Base-by-base conservation (phyloP, 1,284 basidiomycete genomes). In the Boletus semigastroideus region DNA sequence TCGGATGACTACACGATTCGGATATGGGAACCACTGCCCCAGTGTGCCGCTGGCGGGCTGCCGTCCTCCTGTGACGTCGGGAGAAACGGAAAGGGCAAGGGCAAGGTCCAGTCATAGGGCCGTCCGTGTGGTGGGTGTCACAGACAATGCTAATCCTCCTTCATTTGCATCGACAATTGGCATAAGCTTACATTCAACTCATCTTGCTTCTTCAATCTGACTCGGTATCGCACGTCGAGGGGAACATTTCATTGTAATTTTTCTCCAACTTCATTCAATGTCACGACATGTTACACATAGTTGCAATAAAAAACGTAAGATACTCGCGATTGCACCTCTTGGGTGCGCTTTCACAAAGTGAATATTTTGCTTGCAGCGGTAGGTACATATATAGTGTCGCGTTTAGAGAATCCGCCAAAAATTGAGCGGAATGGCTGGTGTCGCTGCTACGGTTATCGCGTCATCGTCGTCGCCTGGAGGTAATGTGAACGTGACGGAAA, bases 1-100 rank as follows among this genome's bases (percentile, higher is more conserved):
- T 92, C 91, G 45, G 93, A 96, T 68, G 93, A 96, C 71, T 73
- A 74, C 51, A 90, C 87, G 4, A 83, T 96, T 64, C 85, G 90
- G 53, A 85, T 92, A 76, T 92, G 89, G 90, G 88, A 90, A 69
- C 78, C 86, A 36, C 74, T 80, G 30, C 74, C 77, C 49, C 61
- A 54, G 37, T 54, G 46, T 37, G 37, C 51, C 19, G 41, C 38
- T 33, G 49, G 40, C 19, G 46, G 51, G 39, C 34, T 48, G 33
- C 44, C 52, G 56, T 51, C 62, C 44, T 52, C 57, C 51, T 58
- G 46, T 39, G 59, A 55, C 20, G 46, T 17, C 27, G 55, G 49
- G 42, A 59, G 62, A 45, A 66, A 69, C 55, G 74, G 78, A 59
- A 86, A 83, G 59, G 84, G 83, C 28, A 87, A 87, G 64, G 85